Conservation (phyloP, 768 basidiomycete species). For the Mycena leptocephala region DNA sequence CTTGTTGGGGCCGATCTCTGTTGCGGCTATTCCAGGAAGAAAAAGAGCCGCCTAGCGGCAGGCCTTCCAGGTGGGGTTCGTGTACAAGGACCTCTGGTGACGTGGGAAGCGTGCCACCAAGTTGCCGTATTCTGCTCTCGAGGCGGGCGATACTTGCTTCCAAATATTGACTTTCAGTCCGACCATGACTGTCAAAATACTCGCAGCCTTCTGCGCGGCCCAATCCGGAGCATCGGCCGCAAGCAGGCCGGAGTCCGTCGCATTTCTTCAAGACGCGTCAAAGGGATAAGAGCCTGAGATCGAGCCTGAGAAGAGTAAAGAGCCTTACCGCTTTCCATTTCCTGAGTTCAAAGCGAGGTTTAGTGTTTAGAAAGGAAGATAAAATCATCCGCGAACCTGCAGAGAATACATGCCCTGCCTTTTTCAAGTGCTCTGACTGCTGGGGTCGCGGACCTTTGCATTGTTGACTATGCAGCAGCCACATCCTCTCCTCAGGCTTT, state of each 20-base stretch:
- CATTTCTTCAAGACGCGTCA: slow-evolving; percentile 52
- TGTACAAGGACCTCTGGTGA: slow-evolving; percentile 23
- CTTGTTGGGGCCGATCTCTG: neutral
- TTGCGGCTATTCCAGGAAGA: slow-evolving; percentile 14
- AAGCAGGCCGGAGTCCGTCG: slow-evolving; percentile 60
- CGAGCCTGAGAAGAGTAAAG: neutral
- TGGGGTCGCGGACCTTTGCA: neutral
- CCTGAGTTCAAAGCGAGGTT: neutral
- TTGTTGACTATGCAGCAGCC: neutral
- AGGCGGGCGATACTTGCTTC: slow-evolving; percentile 59
- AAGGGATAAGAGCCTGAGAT: neutral
- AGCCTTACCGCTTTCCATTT: slow-evolving; percentile 17
- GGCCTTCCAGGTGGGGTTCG: slow-evolving; percentile 17
- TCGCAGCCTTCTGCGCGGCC: slow-evolving; percentile 62
- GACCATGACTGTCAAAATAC: slow-evolving; percentile 55
- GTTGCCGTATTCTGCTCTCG: slow-evolving; percentile 53
- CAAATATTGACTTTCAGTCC: slow-evolving; percentile 54
- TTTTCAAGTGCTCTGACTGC: neutral
- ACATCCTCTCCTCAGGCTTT: neutral
- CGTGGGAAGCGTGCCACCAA: slow-evolving; percentile 41
- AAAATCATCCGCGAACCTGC: slow-evolving; percentile 28
- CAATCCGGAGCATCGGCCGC: slow-evolving; percentile 56
- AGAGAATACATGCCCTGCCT: slow-evolving; percentile 32
- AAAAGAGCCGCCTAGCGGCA: slow-evolving; percentile 12
- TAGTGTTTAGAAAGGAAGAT: neutral